Base-by-base conservation (phyloP, 441 rosid genomes). In the Croton laevigatus region DNA sequence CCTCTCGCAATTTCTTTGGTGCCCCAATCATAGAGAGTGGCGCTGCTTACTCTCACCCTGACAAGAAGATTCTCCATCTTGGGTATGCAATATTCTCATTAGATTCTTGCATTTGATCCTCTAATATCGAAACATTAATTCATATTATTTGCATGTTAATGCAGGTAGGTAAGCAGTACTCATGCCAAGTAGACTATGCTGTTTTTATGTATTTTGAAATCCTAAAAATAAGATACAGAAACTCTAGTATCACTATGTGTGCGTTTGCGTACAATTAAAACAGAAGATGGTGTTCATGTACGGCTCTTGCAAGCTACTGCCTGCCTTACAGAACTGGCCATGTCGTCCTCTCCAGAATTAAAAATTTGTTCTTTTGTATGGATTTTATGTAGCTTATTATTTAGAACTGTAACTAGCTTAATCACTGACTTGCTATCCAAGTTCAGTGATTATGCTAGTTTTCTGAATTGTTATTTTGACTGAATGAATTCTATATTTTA, bases 1-100 rank as follows among this genome's bases (percentile, higher is more conserved):
- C 95, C 23, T 88, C 99, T 66, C 91, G 90, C 78, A 88, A 93
- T 76, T 95, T 93, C 95, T 93, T 95, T 70, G 82, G 81, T 63
- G 73, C 93, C 5, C 77, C 80, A 67, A 80, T 88, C 70, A 75
- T 90, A 45, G 88, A 82, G 5, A 75, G 74, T 46, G 83, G 79
- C 63, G 51, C 74, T 66, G 48, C 84, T 22, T 86, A 81, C 81
- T 83, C 96, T 8, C 85, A 79, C 37, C 81, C 87, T 0, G 92
- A 88, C 83, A 89, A 89, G 86, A 91, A 89, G 75, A 77, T 81
- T 4, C 95, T 89, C 75, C 91, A 91, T 79, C 97, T 90, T 53
- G 97, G 97, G 86, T 10, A 9, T 40, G 10, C 10, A 11, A 5
- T 27, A 54, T 42, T n/a, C 6, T 1, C 40, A 16, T 19, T 16